Base-by-base conservation (phyloP, 495 filamentous ascomycete species). In the Aspergillus nidulans region DNA sequence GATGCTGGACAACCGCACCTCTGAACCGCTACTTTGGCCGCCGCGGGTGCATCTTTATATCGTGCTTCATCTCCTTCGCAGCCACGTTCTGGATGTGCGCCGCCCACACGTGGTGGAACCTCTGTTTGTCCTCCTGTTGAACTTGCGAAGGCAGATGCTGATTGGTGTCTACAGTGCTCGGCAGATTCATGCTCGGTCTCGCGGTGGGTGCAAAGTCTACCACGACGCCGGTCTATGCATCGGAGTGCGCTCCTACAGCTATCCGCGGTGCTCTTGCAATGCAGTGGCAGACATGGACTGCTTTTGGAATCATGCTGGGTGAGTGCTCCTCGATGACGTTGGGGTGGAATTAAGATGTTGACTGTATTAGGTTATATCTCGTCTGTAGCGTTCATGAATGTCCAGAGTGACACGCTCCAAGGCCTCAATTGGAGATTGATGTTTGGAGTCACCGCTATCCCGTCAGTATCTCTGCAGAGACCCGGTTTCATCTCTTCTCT, bases 301-400 rank as follows among this genome's bases (percentile, higher is more conserved):
- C 87, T 3, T 90, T 90, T 60, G 89, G 89, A 7, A 91, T 92
- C 57, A 86, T 91, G 81, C 53, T 91, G n/a, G 89, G 74, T 88
- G 13, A 64, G 81, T 36, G 15, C 21, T 10, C 26, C 1, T 10
- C 45, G 26, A 2, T 21, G 9, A 36, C 19, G 7, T 34, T 18
- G 19, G 5, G 21, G 26, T 21, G 10, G 38, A 6, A 18, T 40
- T n/a, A n/a, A n/a, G n/a, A 6, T 45, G 5, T 23, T 45, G 12
- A 45, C 15, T 8, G 1, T 5, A 15, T 5, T 12, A 39, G 47
- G 89, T 16, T 88, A 86, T 57, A 79, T 85, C 32, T 80, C 85
- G 57, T 86, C 84, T 54, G 76, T 92, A 5, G 86, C 83, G 32
- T 87, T 92, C 64, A 68, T 71, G 63, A 55, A 63, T 20, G 53